Evolutionary conservation across 768 basidiomycete species (phyloP), one percentile per base, ranked within the genome.

Genomic region (Amanita rubescens): DNA sequence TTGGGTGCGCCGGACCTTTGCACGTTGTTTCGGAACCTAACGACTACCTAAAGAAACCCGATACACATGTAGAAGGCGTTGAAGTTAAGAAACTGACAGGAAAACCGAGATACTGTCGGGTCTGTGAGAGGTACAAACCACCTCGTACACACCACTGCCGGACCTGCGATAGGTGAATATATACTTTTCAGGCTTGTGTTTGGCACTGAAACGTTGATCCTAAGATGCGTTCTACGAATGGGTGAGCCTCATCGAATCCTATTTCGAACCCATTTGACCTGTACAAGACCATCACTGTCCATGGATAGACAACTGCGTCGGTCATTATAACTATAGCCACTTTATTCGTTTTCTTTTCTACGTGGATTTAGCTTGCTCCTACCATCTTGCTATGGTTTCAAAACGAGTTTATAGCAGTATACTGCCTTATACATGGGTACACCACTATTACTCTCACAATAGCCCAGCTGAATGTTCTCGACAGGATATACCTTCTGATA

Each of bases 301-400:
- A 6, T 94, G 90, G 92, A 82, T 93, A 30, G 86, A 92, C 66
- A 97, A 94, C 60, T 95, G 94, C 63, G 87, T 99, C 57, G 96
- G 96, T 0, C 86, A 92, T 66, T 81, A 76, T 70, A 99, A 97
- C 67, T 85, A 96, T 58, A 87, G 87, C 1, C 79, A 90, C 68
- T 92, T 92, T 60, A 72, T 96, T 49, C 87, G 94, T 17, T 98
- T 97, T 71, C 78, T 97, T 0, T 87, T 94, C 69, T 95, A 78
- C 59, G 94, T 97, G 49, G 91, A 96, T 64, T 15, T 92, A n/a
- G 82, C 94, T 2, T 95, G 93, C 63, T 75, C 76, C 17, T 96
- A 93, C 62, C 94, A 99, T 62, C 63, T 94, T 42, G 71, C 66
- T n/a, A 93, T 98, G 87, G 71, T 97, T 32, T 82, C 82, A 2